A percentile compares a stretch with the other conserved stretches of the same genome.
Evolutionary conservation across 345 rosid species (phyloP).

Genomic region (Odontarrhena argentea): DNA sequence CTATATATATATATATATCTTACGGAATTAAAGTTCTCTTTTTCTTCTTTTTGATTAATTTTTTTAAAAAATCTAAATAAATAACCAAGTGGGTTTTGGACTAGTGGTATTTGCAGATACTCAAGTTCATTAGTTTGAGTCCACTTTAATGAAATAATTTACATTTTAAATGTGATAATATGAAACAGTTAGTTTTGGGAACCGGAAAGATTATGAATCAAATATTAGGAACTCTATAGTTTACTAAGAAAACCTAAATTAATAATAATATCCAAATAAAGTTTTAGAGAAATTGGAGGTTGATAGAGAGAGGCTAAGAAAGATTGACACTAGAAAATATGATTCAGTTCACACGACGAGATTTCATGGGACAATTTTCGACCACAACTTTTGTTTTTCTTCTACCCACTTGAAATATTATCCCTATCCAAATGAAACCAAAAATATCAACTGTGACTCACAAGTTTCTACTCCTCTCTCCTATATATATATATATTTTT

Average conservation of each 20-base stretch:
- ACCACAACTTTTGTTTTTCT: constrained; percentile 36
- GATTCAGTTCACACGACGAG: constrained; percentile 43
- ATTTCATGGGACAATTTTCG: constrained; percentile 21
- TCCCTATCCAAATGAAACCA: constrained; percentile 35
- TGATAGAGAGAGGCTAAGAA: constrained; percentile 30
- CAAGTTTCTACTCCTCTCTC: constrained; percentile 37
- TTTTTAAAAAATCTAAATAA: too few relatives aligned
- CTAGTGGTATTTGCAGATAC: too few relatives aligned
- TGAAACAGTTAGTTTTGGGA: too few relatives aligned
- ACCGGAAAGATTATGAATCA: too few relatives aligned
- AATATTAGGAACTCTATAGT: too few relatives aligned
- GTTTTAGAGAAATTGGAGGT: constrained; percentile 1
- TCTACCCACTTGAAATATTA: constrained; percentile 32
- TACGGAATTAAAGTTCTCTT: too few relatives aligned
- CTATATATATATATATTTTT: constrained; percentile 1
- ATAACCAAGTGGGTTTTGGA: too few relatives aligned
- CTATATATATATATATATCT: too few relatives aligned
- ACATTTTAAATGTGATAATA: too few relatives aligned
- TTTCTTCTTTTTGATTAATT: too few relatives aligned
- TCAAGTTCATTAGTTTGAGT: too few relatives aligned
- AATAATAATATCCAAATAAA: neutral
- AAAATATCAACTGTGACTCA: constrained; percentile 34
- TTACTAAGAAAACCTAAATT: neutral
- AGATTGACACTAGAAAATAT: constrained; percentile 24
- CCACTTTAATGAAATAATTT: too few relatives aligned